A percentile compares a stretch with the other conserved stretches of the same genome.
Evolutionary conservation across 257 asterid species (phyloP).

Genomic region (Salvia hispanica): DNA sequence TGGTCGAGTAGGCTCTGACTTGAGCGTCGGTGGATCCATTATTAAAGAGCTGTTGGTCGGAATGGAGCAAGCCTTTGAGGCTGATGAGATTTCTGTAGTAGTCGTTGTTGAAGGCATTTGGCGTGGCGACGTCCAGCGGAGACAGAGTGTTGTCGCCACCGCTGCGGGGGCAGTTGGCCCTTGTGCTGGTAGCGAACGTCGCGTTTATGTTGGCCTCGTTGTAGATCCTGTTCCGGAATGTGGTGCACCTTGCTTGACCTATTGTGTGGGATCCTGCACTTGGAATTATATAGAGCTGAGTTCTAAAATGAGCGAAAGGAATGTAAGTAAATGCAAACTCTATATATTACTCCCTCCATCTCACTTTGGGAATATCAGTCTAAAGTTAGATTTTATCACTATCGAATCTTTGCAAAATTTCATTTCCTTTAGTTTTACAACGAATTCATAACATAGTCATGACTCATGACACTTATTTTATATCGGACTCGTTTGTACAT

Average conservation of each 20-base stretch:
- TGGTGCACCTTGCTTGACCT: conserved; percentile 63
- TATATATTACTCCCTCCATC: too few species aligned
- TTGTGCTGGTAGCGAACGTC: conserved; percentile 40
- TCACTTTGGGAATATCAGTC: too few species aligned
- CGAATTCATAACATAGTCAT: too few species aligned
- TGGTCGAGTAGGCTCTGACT: conserved; percentile 52
- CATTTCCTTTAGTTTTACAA: too few species aligned
- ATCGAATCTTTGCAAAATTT: too few species aligned
- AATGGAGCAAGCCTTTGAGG: conserved; percentile 58
- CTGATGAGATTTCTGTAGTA: conserved; percentile 46
- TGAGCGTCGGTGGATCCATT: conserved; percentile 65
- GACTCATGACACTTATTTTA: too few species aligned
- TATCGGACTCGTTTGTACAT: too few species aligned
- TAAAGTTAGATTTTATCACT: too few species aligned
- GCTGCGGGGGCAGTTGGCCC: conserved; percentile 48
- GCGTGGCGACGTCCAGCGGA: conserved; percentile 46
- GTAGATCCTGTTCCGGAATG: conserved; percentile 53
- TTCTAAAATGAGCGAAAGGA: background rate
- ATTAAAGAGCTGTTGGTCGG: conserved; percentile 66
- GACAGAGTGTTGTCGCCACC: conserved; percentile 50
- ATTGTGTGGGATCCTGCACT: conserved; percentile 61
- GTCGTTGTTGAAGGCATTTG: conserved; percentile 49
- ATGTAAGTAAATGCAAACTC: background rate
- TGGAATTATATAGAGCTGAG: too few species aligned
- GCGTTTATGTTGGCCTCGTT: conserved; percentile 62